Evolutionary conservation across 305 asterid genomes (phyloP), one percentile per base, ranked within the genome.

Genomic region (Rubia occidens): DNA sequence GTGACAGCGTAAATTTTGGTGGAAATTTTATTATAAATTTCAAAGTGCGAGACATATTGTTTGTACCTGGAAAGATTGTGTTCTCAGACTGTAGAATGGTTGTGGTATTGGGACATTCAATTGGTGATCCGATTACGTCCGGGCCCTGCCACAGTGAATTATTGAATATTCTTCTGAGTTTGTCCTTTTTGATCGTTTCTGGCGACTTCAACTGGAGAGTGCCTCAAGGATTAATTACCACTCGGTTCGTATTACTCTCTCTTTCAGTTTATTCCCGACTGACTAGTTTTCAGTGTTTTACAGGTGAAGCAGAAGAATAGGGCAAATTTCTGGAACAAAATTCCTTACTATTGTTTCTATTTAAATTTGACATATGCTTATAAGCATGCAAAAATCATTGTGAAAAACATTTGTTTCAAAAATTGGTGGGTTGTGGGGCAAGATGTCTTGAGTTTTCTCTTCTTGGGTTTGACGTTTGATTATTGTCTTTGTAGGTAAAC

Each of bases 231-330:
- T 79, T 68, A 76, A 75, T 74, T 81, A 84, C 77, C 72, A 82
- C 86, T 94, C 83, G 99, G 97, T 91, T 91, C 96, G 99, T 95
- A 89, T 89, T 86, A 76, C 87, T 83, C 86, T 86, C 91, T 84
- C 89, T 83, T 82, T 78, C 82, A 76, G 73, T 74, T 88, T 80
- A 80, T 82, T 86, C 70, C 82, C 64, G 83, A 83, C 99, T 91
- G 88, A 94, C 83, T 76, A 24, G 79, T 81, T 84, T 80, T 75
- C 76, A 73, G 78, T 86, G 81, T 85, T 74, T 42, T 85, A 78
- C 98, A 93, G 98, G 97, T 90, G 80, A 79, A 45, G 60, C 24
- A 61, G 79, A 73, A 56, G 69, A 72, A 47, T 43, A 9, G 63
- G 35, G 11, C 54, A 24, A 49, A 55, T 62, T 40, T 68, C 21